phyloP scores from a whole-genome alignment of 768 basidiomycete genomes.

The Phlebiopsis flavidoalba region DNA sequence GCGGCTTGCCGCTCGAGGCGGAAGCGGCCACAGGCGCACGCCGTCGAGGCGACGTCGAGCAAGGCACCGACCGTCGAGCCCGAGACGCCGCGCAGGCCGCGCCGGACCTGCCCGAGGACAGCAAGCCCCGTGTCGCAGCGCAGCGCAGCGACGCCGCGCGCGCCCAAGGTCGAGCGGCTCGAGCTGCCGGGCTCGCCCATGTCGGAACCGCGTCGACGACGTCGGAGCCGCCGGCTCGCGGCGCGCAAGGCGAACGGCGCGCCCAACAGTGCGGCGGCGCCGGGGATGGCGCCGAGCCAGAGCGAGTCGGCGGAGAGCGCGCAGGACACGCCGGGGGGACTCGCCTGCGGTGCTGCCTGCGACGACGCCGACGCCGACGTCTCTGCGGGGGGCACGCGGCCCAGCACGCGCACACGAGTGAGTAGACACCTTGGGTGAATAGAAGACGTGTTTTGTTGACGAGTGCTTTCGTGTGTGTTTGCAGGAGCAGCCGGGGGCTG shows the following conservation, averaged over 20 bases:
- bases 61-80: slow-evolving; percentile 36
- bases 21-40: slow-evolving; percentile 47
- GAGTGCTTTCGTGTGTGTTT: neutral
- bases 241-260: slow-evolving; percentile 59
- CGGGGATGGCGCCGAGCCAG: slow-evolving; percentile 11
- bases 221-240: slow-evolving; percentile 70
- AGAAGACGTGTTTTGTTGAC: neutral
- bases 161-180: slow-evolving; percentile 23
- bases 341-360: neutral
- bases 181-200: slow-evolving; percentile 53
- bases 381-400: slow-evolving; percentile 5
- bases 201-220: slow-evolving; percentile 68
- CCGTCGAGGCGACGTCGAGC: slow-evolving; percentile 35
- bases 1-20: slow-evolving; percentile 52
- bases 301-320: slow-evolving; percentile 11
- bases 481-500: slow-evolving; percentile 53
- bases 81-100: slow-evolving; percentile 47
- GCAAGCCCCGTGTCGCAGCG: slow-evolving; percentile 25
- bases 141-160: slow-evolving; percentile 27
- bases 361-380: slow-evolving; percentile 8
- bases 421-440: slow-evolving; percentile 3
- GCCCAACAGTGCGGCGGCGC: slow-evolving; percentile 26
- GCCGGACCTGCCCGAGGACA: slow-evolving; percentile 30
- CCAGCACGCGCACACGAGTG: slow-evolving; percentile 7
- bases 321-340: slow-evolving; percentile 4